Evolutionary conservation across 2,329 filamentous ascomycete species (phyloP), one percentile per base, ranked within the genome.

Genomic region (Didymella pomorum): DNA sequence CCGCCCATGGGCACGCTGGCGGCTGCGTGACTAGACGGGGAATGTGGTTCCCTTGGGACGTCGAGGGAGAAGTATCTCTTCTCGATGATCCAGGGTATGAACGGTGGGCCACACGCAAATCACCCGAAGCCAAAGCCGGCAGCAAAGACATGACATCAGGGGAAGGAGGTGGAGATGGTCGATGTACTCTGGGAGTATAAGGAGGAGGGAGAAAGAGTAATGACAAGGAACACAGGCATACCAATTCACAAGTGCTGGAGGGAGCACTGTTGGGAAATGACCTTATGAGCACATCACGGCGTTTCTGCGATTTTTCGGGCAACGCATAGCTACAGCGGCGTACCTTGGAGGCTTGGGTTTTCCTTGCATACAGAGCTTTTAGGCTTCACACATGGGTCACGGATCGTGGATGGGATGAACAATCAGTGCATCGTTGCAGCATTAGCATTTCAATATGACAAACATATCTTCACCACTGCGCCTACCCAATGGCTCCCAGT

Each of bases 1-100:
- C 88, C 88, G 58, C 87, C 88, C 26, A 88, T 85, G 83, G 87
- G 82, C 4, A 77, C 75, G 9, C 51, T 67, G 16, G 49, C 61
- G 29, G 63, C 66, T 25, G 66, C 69, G 41, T 74, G 71, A 73
- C 69, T 72, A 53, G 56, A 41, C 45, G 56, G 56, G 50, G 56
- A 58, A 52, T 54, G 56, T 42, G 56, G 56, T 28, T 50, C 50
- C 50, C 51, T 58, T 39, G 56, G 56, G 10, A 41, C 51, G 21
- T 50, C 44, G 33, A 52, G 56, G 25, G 56, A 58, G 50, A 58
- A 54, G 18, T 58, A 54, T 20, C 56, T 58, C 39, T 58, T 58
- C 23, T 37, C 39, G 18, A 58, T 58, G 56, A 58, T 58, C 46
- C 56, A 58, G 23, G 56, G 56, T 7, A 39, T 58, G 25, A 58